Evolutionary conservation across 2,329 filamentous ascomycete species (phyloP).

Genomic region (Aureobasidium namibiae): DNA sequence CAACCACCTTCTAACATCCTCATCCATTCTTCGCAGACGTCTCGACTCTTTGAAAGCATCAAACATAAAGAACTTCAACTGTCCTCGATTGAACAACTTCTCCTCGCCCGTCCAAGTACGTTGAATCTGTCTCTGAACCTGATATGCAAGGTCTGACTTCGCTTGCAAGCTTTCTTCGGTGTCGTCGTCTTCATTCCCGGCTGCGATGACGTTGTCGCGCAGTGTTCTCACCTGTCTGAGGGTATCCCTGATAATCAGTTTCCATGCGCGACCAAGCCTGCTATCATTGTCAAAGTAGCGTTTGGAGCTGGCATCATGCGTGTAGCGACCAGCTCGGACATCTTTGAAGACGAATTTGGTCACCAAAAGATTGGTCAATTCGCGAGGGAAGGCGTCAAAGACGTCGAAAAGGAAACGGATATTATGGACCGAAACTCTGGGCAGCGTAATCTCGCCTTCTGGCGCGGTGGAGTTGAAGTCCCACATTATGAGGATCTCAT

Average conservation of each 20-base stretch:
- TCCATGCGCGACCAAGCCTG: neutral
- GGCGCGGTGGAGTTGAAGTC: neutral
- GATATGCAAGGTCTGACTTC: neutral
- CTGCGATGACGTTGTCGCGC: neutral
- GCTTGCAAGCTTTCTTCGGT: too few species aligned
- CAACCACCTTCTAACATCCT: neutral
- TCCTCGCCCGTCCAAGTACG: neutral
- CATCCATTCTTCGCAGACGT: neutral
- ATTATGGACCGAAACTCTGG: neutral
- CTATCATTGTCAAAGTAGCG: neutral
- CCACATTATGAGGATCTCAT: neutral
- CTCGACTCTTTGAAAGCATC: neutral
- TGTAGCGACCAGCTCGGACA: neutral
- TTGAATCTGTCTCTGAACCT: neutral
- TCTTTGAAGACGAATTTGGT: neutral
- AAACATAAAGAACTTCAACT: neutral
- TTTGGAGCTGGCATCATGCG: neutral
- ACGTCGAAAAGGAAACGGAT: neutral
- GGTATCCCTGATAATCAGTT: neutral
- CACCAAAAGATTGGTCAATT: neutral
- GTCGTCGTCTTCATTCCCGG: too few species aligned
- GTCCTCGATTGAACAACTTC: neutral
- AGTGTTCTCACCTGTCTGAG: neutral
- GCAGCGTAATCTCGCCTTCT: neutral
- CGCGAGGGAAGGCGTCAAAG: neutral